Evolutionary conservation across 768 basidiomycete species (phyloP), one percentile per base, ranked within the genome.

Genomic region (Panaeolus papilionaceus): DNA sequence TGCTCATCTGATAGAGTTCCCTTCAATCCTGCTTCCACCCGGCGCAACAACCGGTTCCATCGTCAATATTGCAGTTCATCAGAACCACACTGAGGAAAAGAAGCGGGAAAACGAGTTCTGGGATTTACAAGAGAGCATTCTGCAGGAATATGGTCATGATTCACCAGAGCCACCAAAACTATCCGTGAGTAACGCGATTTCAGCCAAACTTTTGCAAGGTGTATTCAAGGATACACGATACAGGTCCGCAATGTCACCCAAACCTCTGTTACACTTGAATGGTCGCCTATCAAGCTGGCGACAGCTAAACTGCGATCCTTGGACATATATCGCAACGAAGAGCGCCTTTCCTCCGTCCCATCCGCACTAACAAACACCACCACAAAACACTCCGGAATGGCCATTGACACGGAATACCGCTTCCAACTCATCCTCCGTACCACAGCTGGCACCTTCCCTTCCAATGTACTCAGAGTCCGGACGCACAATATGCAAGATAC

Each of bases 401-500:
- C 92, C 47, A 83, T 94, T 70, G 87, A 89, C 75, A 89, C 93
- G 10, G 92, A 94, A 70, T 99, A 98, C 79, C 86, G 90, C 44
- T 98, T 99, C 87, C 97, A 99, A 75, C 89, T 99, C 68, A 86
- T 99, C 63, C 83, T 99, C 63, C 93, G 91, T 65, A 99, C 98
- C 0, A 92, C 94, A 0, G 95, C 96, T 3, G 98, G 98, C 1
- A 94, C 92, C 0, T 96, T 85, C 80, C 90, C 92, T 0, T 96
- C 95, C 0, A 96, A 96, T 70, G 68, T 94, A 12, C 84, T 98
- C 64, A 86, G 89, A 63, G 88, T 95, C 9, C 87, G 88, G 39
- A 99, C 98, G 3, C 98, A 99, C 78, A 95, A 94, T 16, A 98
- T 99, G 84, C 87, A 89, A 42, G 94, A 99, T 76, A 98, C 96